Evolutionary conservation across 1,284 basidiomycete genomes (phyloP).

Genomic region (Peniophora sp.): DNA sequence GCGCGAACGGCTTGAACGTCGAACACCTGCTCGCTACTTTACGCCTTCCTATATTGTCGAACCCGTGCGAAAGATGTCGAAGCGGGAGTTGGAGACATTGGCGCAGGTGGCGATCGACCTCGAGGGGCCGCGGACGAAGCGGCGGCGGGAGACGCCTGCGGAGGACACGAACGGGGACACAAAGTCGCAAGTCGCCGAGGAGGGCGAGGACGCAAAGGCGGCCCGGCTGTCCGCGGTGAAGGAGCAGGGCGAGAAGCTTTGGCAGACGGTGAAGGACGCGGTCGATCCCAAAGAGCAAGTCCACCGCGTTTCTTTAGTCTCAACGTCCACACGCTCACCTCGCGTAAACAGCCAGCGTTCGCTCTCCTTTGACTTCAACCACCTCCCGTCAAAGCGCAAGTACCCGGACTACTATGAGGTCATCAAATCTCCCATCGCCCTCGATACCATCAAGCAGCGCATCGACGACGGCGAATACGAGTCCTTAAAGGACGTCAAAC

Average conservation of each 20-base stretch:
- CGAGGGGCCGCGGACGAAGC: constrained; percentile 59
- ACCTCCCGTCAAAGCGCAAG: constrained; percentile 65
- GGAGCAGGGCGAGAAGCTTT: constrained; percentile 58
- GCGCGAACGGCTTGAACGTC: not conserved
- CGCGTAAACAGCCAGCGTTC: constrained; percentile 21
- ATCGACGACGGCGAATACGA: constrained; percentile 61
- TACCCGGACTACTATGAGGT: constrained; percentile 91
- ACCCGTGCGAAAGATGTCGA: constrained; percentile 42
- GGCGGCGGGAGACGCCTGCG: constrained; percentile 49
- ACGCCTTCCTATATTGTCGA: not conserved
- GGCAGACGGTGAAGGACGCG: constrained; percentile 70
- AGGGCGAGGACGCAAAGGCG: constrained; percentile 16
- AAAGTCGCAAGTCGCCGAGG: constrained; percentile 12
- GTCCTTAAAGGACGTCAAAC: constrained; percentile 63
- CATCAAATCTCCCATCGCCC: constrained; percentile 72
- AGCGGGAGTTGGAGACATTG: constrained; percentile 50
- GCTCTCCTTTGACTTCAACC: constrained; percentile 61
- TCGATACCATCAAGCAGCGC: constrained; percentile 81
- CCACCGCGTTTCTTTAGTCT: constrained; percentile 25
- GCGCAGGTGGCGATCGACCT: constrained; percentile 37
- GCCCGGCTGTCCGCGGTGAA: constrained; percentile 33
- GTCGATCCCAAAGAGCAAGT: constrained; percentile 70
- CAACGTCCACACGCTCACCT: constrained; percentile 20
- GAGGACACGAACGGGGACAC: constrained; percentile 15
- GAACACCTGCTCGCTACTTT: not conserved